A percentile compares a stretch with the other conserved stretches of the same genome.
Conservation (phyloP, 345 rosid species). For the Ceriops tagal region DNA sequence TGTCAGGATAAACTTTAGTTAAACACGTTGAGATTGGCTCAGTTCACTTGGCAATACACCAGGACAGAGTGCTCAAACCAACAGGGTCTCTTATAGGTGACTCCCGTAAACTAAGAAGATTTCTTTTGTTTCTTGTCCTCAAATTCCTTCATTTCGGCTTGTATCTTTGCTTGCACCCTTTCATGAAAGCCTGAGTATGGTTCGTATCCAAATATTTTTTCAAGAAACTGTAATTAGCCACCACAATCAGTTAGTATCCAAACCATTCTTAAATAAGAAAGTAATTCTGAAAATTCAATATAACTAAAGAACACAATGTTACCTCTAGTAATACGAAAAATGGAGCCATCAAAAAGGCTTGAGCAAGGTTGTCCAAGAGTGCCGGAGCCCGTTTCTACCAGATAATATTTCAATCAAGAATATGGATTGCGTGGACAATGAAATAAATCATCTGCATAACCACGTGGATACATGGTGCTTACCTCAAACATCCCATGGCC, state of each 20-base stretch:
- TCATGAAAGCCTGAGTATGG: constrained; percentile 1
- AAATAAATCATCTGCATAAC: background rate
- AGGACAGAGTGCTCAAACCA: background rate
- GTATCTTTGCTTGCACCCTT: background rate
- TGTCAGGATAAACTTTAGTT: too few species aligned
- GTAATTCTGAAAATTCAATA: background rate
- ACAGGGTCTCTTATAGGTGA: background rate
- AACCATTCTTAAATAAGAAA: background rate
- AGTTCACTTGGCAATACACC: background rate
- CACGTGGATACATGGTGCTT: background rate
- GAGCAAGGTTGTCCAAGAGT: constrained; percentile 66
- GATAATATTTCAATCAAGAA: background rate
- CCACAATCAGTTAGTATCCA: background rate
- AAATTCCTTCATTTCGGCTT: constrained; percentile 20
- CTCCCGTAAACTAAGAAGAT: constrained; percentile 3
- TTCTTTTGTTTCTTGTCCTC: constrained; percentile 20
- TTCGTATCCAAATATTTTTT: background rate
- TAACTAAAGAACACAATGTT: background rate
- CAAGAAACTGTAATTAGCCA: background rate
- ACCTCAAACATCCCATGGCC: constrained; percentile 96
- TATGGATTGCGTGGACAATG: background rate
- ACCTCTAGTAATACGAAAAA: constrained; percentile 94
- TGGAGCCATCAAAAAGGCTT: constrained; percentile 84
- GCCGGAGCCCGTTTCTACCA: constrained; percentile 84
- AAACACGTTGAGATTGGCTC: too few species aligned